phyloP scores from a whole-genome alignment of 2,329 filamentous ascomycete species.

The Diplodia seriata region DNA sequence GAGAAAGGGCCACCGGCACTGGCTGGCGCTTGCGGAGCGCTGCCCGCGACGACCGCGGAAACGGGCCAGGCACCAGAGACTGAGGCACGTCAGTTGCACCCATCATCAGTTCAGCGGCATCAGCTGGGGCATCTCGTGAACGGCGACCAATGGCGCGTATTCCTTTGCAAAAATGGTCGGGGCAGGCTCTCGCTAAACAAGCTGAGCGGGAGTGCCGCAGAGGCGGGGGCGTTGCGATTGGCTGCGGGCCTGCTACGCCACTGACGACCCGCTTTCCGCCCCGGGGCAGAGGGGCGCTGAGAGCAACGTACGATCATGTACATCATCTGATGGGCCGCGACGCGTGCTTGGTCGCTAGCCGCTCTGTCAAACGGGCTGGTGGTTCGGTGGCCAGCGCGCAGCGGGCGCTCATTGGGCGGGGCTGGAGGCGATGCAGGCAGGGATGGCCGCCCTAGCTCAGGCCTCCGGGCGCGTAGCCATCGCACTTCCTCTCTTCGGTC shows the following conservation, averaged over 20 bases:
- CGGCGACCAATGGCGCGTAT: not conserved
- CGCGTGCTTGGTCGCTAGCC: conserved; percentile 8
- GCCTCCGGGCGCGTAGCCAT: conserved; percentile 10
- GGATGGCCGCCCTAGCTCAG: not conserved
- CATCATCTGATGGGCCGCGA: conserved; percentile 1
- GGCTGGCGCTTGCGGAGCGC: conserved; percentile 5
- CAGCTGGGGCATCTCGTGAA: not conserved
- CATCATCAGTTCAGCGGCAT: too few species aligned
- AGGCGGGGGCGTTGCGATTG: not conserved
- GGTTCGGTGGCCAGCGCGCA: conserved; percentile 8
- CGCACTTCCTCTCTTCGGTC: conserved; percentile 12
- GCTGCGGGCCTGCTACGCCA: too few species aligned
- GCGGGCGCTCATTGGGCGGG: conserved; percentile 1
- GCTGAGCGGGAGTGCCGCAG: not conserved
- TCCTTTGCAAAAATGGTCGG: not conserved
- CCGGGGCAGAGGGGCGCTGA: not conserved
- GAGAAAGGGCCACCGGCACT: not conserved
- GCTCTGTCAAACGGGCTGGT: conserved; percentile 20
- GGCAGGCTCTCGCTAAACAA: not conserved
- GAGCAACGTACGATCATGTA: not conserved
- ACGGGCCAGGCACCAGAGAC: not conserved
- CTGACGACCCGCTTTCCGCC: not conserved
- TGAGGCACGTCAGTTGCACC: not conserved
- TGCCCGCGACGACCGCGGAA: not conserved
- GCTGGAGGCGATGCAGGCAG: not conserved